Evolutionary conservation across 169 alveolate genomes (phyloP).

Genomic region (Cryptosporidium baileyi): DNA sequence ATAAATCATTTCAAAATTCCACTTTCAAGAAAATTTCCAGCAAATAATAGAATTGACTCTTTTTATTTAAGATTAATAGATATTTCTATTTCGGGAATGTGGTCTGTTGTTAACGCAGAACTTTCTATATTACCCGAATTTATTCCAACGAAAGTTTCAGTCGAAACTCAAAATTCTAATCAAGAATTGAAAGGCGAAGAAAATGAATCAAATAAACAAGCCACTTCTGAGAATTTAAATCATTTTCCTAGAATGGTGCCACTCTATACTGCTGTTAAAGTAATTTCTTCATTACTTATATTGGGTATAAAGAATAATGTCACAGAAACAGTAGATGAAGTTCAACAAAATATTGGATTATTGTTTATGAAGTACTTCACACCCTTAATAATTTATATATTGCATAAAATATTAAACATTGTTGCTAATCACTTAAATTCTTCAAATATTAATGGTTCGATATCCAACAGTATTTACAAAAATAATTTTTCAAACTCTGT

Average conservation of each 20-base stretch:
- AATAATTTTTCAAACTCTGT: not conserved
- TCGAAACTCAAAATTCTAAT: not conserved
- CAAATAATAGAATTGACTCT: conserved; percentile 36
- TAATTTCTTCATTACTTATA: not conserved
- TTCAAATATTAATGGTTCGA: not conserved
- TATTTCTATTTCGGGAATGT: conserved; percentile 27
- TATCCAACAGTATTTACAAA: not conserved
- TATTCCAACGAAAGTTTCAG: not conserved
- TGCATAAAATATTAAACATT: not conserved
- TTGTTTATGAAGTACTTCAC: conserved; percentile 17
- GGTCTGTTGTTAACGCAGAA: conserved; percentile 31
- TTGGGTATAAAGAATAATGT: not conserved
- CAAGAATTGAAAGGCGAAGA: not conserved
- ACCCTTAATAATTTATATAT: conserved; percentile 17
- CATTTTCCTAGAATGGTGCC: not conserved
- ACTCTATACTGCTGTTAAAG: conserved; percentile 18
- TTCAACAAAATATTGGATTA: not conserved
- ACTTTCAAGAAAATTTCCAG: not conserved
- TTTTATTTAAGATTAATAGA: conserved; percentile 36
- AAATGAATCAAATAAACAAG: not conserved
- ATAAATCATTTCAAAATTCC: not conserved
- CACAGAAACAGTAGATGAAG: not conserved
- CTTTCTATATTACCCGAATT: conserved; percentile 16
- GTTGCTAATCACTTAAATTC: not conserved
- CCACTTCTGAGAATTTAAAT: not conserved